Conservation (phyloP, 2,329 filamentous ascomycete genomes). For the Mariannaea elegans region DNA sequence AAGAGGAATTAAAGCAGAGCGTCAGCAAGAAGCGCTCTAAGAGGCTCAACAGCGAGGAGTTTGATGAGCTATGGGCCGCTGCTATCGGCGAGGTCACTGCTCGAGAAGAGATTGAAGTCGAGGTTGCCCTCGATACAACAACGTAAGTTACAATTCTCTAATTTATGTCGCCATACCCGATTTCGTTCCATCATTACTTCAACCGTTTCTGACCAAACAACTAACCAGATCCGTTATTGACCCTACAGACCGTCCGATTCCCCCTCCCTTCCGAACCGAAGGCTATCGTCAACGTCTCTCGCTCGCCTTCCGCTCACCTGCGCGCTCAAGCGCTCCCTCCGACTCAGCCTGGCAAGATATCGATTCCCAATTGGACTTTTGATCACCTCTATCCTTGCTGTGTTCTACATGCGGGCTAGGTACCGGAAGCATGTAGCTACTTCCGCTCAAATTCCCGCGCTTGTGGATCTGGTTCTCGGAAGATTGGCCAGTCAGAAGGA, state of each 20-base stretch:
- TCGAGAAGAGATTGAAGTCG: conserved; percentile 69
- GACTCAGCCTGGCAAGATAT: conserved; percentile 86
- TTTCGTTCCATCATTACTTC: conserved; percentile 36
- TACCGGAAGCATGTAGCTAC: conserved; percentile 71
- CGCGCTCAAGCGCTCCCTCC: conserved; percentile 79
- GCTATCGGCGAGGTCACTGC: conserved; percentile 77
- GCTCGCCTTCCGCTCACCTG: conserved; percentile 89
- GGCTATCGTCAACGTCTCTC: conserved; percentile 87
- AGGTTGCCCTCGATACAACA: conserved; percentile 45
- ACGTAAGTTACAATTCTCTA: conserved; percentile 59
- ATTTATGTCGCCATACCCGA: conserved; percentile 11
- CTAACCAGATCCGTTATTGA: conserved; percentile 86
- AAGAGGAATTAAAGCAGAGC: conserved; percentile 79
- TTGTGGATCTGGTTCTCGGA: conserved; percentile 87
- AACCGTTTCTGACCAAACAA: conserved; percentile 65
- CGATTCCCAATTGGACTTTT: conserved; percentile 81
- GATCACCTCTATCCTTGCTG: conserved; percentile 56
- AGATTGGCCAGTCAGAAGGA: conserved; percentile 85
- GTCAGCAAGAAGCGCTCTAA: conserved; percentile 81
- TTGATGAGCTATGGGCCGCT: conserved; percentile 85
- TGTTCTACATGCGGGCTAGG: conserved; percentile 70
- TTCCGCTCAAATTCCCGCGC: conserved; percentile 77
- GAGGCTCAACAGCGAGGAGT: conserved; percentile 86
- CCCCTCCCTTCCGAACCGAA: conserved; percentile 67
- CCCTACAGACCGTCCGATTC: conserved; percentile 76